phyloP scores from a whole-genome alignment of 2,329 filamentous ascomycete species.

The Sporothrix globosa region DNA sequence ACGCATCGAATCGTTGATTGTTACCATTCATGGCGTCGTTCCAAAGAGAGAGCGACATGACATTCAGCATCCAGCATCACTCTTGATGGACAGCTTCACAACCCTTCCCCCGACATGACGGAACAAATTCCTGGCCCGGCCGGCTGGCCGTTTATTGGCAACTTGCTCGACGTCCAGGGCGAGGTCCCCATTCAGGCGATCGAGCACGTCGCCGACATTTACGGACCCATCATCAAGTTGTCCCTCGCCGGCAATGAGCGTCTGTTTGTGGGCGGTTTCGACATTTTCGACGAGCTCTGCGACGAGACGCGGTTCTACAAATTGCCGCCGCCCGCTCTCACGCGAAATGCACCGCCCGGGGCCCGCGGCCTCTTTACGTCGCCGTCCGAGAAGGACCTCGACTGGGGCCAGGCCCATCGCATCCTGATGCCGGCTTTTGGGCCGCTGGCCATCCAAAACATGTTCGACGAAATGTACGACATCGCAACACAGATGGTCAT shows the following conservation, averaged over 20 bases:
- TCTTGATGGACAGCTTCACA: too few relatives aligned
- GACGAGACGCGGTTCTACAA: conserved; percentile 37
- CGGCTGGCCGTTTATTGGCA: conserved; percentile 37
- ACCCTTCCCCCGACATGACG: neutral
- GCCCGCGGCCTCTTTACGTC: conserved; percentile 35
- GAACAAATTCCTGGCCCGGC: conserved; percentile 41
- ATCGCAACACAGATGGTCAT: conserved; percentile 66
- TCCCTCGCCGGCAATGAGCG: conserved; percentile 14
- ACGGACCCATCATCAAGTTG: conserved; percentile 36
- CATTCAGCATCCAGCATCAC: neutral
- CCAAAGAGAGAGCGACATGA: neutral
- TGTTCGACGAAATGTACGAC: conserved; percentile 71
- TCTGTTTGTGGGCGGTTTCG: conserved; percentile 34
- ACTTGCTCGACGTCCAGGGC: conserved; percentile 36
- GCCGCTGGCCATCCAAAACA: conserved; percentile 65
- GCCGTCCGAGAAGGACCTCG: conserved; percentile 51
- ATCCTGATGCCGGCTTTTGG: conserved; percentile 71
- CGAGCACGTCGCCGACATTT: conserved; percentile 32
- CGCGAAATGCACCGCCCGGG: conserved; percentile 11
- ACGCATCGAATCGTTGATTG: too few relatives aligned
- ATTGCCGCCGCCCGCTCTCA: conserved; percentile 31
- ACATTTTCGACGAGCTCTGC: conserved; percentile 37
- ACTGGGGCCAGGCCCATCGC: conserved; percentile 70
- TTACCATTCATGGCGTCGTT: too few relatives aligned
- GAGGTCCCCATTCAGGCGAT: conserved; percentile 33